Base-by-base conservation (phyloP, 208 protist species). In the Lotmaria passim region DNA sequence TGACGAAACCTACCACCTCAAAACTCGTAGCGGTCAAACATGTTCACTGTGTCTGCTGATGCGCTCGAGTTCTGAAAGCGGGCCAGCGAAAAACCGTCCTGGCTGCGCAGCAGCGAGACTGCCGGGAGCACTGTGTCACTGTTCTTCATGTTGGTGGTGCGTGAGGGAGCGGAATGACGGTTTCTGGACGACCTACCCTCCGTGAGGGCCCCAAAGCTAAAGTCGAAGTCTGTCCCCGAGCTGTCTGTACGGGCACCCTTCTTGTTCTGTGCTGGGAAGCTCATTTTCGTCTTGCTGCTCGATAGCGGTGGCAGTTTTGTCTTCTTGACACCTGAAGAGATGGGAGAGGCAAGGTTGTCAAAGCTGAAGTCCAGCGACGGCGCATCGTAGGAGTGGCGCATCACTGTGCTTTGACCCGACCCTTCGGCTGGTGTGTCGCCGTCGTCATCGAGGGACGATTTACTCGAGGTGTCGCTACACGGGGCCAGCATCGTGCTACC, bases 41-140 rank as follows among this genome's bases (percentile, higher is more conserved):
- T 63, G 57, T 73, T 73, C 24, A 64, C 56, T 1, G 33, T 65
- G 38, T 73, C 67, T 6, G 17, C 23, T 2, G 67, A 66, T 19
- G 43, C 12, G 19, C 24, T 33, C 2, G 50, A 36, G 48, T 31
- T 41, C 12, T 66, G 8, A 38, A 73, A 65, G 38, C 47, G 52
- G 1, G 56, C 43, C 12, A 73, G 47, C 4, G 58, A 73, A 38
- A 66, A 73, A 38, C 36, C 67, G 0, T 23, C 51, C 11, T 59
- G 34, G 46, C 61, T 69, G 43, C 7, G 28, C 21, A 23, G 59
- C 3, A 52, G 33, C n/a, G 51, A 68, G 15, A 57, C 41, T 3
- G 44, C 36, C 3, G 61, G 41, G 0, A 64, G n/a, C 8, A 30
- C 19, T 3, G 23, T 31, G 19, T 7, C 26, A 1, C 28, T 41